These are phyloP conservation scores for Areca catechu DNA, from an alignment of 176 grass and related monocot genomes.

Conservation along the genomic window DNA sequence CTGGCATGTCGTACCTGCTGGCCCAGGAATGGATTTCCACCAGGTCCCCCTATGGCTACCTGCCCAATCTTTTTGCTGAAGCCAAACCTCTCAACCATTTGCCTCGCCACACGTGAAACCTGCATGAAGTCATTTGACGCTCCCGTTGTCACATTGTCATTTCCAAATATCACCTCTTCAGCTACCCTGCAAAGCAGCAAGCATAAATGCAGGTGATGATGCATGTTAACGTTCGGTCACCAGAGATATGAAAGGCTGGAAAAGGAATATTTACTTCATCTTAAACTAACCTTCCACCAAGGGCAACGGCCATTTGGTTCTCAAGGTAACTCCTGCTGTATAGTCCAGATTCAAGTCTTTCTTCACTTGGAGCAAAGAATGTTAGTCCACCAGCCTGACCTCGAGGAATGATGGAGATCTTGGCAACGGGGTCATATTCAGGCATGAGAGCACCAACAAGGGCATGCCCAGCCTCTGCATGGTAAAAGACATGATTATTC, in stretches of 20 bases:
- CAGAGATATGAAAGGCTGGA: too few species aligned
- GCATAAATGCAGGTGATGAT: too few species aligned
- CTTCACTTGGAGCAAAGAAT: conserved; percentile 96
- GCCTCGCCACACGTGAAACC: conserved; percentile 87
- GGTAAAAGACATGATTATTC: not conserved
- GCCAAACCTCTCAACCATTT: conserved; percentile 98
- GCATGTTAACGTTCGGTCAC: too few species aligned
- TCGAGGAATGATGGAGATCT: conserved; percentile 96
- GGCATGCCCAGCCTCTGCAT: conserved; percentile 90
- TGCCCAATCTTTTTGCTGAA: conserved; percentile 98
- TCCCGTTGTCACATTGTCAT: conserved; percentile 87
- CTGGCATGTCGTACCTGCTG: conserved; percentile 58
- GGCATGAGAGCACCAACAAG: conserved; percentile 96
- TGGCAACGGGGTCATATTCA: conserved; percentile 91
- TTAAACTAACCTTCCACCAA: conserved; percentile 67
- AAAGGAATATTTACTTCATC: too few species aligned
- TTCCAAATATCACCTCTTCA: conserved; percentile 96
- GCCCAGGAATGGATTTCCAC: conserved; percentile 96
- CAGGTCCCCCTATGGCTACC: conserved; percentile 73
- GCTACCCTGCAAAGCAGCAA: conserved; percentile 58
- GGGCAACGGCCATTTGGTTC: conserved; percentile 99
- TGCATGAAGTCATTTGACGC: conserved; percentile 98
- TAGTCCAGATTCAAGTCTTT: conserved; percentile 82
- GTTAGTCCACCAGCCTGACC: conserved; percentile 92
- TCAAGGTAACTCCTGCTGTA: conserved; percentile 96